Conservation (phyloP, 2,329 filamentous ascomycete species). For the Pleomassaria siparia region DNA sequence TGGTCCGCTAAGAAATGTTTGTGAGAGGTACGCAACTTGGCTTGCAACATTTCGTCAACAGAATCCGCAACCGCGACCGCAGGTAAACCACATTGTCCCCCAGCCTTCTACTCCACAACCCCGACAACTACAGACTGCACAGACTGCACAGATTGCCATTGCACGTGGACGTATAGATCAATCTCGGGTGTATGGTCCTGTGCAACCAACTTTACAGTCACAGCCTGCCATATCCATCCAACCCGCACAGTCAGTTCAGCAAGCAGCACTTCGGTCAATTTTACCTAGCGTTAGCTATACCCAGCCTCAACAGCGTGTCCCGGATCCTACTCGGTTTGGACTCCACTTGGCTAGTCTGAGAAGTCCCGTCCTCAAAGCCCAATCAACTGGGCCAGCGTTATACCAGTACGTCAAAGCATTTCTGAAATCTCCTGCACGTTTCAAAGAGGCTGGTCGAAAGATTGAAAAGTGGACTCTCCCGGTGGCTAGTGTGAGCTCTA, state of each 20-base stretch:
- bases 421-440: conserved; percentile 49
- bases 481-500: conserved; percentile 40
- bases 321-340: conserved; percentile 51
- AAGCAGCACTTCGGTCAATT: conserved; percentile 8
- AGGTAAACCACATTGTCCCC: background rate
- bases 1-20: background rate
- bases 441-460: conserved; percentile 36
- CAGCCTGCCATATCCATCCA: conserved; percentile 1
- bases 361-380: conserved; percentile 51
- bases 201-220: background rate
- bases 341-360: conserved; percentile 62
- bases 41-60: background rate
- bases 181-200: conserved; percentile 1
- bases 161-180: conserved; percentile 2
- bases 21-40: background rate
- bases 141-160: conserved; percentile 5
- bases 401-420: conserved; percentile 63
- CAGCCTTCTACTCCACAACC: background rate
- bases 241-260: background rate
- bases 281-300: conserved; percentile 40
- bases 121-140: conserved; percentile 9
- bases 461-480: conserved; percentile 52
- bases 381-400: conserved; percentile 26
- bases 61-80: background rate
- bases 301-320: conserved; percentile 43